phyloP scores from a whole-genome alignment of 2,329 filamentous ascomycete genomes.

The Arthroderma sp. region DNA sequence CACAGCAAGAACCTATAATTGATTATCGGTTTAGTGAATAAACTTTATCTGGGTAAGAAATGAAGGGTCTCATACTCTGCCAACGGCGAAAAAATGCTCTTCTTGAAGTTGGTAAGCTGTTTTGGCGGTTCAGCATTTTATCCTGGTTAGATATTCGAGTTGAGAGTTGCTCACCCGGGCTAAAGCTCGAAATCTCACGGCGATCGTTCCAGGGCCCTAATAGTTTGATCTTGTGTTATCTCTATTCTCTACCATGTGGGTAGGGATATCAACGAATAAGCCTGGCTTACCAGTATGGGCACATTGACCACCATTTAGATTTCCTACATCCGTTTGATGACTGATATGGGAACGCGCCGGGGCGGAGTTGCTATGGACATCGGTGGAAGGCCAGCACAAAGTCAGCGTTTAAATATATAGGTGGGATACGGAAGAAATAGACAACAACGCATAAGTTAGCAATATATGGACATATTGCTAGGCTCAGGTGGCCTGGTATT shows the following conservation, averaged over 20 bases:
- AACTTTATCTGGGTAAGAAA: neutral
- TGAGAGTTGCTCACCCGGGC: neutral
- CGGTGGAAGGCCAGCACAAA: neutral
- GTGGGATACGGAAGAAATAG: neutral
- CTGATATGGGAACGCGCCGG: neutral
- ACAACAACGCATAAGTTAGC: too few relatives aligned
- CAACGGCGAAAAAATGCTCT: neutral
- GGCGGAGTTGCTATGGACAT: neutral
- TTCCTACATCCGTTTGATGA: neutral
- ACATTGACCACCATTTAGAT: neutral
- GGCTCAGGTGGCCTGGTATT: too few relatives aligned
- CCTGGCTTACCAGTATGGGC: neutral
- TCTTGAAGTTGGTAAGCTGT: neutral
- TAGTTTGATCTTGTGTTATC: neutral
- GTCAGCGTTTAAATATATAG: neutral
- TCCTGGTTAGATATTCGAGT: neutral
- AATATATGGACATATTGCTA: neutral
- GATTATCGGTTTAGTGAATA: too few relatives aligned
- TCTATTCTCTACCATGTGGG: neutral
- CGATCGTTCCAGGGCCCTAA: neutral
- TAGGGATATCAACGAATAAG: neutral
- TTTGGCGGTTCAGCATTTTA: neutral
- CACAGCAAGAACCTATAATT: constrained; percentile 21
- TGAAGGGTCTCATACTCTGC: neutral
- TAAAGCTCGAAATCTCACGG: neutral